Conservation (phyloP, 2,329 filamentous ascomycete genomes). For the Talaromyces amestolkiae region DNA sequence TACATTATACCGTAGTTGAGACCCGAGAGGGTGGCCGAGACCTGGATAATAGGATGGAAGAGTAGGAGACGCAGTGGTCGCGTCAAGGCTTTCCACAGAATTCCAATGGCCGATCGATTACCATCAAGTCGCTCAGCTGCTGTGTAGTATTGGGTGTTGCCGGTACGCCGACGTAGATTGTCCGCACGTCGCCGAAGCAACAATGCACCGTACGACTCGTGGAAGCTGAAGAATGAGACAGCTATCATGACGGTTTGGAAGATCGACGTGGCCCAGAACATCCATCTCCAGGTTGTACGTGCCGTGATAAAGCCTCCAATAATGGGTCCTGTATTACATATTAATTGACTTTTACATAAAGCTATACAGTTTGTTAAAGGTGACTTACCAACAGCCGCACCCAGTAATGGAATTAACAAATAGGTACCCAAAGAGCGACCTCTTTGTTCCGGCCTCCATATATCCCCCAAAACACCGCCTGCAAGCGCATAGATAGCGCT, state of each 20-base stretch:
- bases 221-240: constrained; percentile 34
- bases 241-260: constrained; percentile 8
- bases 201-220: constrained; percentile 46
- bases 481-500: constrained; percentile 40
- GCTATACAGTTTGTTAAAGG: constrained; percentile 50
- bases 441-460: constrained; percentile 57
- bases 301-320: constrained; percentile 59
- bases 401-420: constrained; percentile 43
- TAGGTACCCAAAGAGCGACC: constrained; percentile 59
- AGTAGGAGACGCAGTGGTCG: constrained; percentile 54
- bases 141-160: constrained; percentile 35
- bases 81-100: constrained; percentile 53
- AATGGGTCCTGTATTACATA: constrained; percentile 54
- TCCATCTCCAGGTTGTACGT: constrained; percentile 27
- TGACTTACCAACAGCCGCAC: constrained; percentile 3
- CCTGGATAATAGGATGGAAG: constrained; percentile 41
- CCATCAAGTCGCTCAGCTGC: constrained; percentile 35
- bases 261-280: constrained; percentile 20
- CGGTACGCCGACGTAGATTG: constrained; percentile 42
- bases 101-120: constrained; percentile 43
- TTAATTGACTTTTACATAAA: constrained; percentile 30
- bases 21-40: constrained; percentile 48
- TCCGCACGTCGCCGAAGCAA: constrained; percentile 41
- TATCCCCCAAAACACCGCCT: constrained; percentile 48
- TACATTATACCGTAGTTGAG: constrained; percentile 50